Conservation (phyloP, 139 green algal species). For the Chlorella vulgaris region DNA sequence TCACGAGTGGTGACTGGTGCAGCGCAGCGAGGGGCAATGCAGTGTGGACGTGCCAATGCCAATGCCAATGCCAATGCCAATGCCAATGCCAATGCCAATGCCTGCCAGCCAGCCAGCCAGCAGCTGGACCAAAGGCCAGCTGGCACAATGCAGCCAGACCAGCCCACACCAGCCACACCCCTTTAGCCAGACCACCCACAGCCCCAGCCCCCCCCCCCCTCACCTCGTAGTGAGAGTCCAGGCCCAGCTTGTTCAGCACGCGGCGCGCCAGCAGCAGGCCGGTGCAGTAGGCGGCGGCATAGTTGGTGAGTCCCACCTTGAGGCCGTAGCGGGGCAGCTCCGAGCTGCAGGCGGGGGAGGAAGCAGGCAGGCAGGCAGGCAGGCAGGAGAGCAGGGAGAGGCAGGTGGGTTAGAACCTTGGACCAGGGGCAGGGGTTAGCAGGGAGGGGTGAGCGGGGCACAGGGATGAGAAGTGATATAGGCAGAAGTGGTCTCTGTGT, state of each 20-base stretch:
- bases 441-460: no score
- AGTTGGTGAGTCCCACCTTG: conserved; percentile 96
- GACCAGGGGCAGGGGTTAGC: not conserved
- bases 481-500: no score
- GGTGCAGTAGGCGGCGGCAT: conserved; percentile 92
- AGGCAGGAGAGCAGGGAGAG: not conserved
- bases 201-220: not conserved
- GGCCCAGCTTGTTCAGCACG: conserved; percentile 91
- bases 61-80: no score
- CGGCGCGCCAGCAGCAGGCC: conserved; percentile 95
- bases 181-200: not conserved
- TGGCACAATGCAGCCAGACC: no score
- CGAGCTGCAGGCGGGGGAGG: conserved; percentile 51
- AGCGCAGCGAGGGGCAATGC: not conserved
- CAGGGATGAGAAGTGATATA: no score
- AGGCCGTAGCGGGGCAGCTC: conserved; percentile 96
- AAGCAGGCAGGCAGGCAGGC: not conserved
- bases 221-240: conserved; percentile 89
- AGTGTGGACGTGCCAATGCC: no score
- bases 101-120: no score
- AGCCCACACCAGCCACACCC: not conserved
- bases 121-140: no score
- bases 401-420: not conserved
- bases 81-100: no score
- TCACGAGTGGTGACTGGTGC: not conserved